phyloP scores from a whole-genome alignment of 768 basidiomycete genomes.

The Mycena indigotica region DNA sequence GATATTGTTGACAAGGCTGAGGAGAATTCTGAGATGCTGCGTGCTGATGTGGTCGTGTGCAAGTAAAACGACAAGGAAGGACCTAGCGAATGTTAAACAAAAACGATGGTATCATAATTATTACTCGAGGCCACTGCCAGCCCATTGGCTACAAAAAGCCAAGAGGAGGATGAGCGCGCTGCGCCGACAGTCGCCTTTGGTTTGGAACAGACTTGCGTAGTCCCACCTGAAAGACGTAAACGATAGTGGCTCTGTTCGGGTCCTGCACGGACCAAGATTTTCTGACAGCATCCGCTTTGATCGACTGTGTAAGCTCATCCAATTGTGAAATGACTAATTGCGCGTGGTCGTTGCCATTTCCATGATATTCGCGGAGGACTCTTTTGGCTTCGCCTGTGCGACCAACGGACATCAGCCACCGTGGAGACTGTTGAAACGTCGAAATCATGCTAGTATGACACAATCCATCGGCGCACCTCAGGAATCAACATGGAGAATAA shows the following conservation, averaged over 20 bases:
- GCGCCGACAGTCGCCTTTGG: constrained; percentile 48
- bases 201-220: constrained; percentile 52
- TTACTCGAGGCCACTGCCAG: constrained; percentile 56
- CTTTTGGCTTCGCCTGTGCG: constrained; percentile 49
- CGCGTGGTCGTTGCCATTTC: constrained; percentile 49
- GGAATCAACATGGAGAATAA: constrained; percentile 39
- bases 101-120: no score
- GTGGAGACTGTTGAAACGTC: constrained; percentile 54
- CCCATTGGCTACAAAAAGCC: constrained; percentile 60
- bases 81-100: no score
- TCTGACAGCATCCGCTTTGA: constrained; percentile 53
- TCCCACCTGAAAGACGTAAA: constrained; percentile 41
- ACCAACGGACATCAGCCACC: constrained; percentile 55
- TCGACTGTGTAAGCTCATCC: constrained; percentile 53
- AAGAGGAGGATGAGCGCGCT: constrained; percentile 53
- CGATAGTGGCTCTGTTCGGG: not conserved
- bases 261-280: constrained; percentile 56
- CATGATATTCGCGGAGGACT: constrained; percentile 56
- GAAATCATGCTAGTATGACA: no score
- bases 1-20: constrained; percentile 47
- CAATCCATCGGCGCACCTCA: no score
- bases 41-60: constrained; percentile 38
- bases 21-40: constrained; percentile 40
- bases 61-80: constrained; percentile 47
- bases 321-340: constrained; percentile 54